A percentile compares a stretch with the other conserved stretches of the same genome.
These are phyloP conservation scores for Mycena rebaudengoi DNA, from an alignment of 768 basidiomycete species.

Conservation along the genomic window DNA sequence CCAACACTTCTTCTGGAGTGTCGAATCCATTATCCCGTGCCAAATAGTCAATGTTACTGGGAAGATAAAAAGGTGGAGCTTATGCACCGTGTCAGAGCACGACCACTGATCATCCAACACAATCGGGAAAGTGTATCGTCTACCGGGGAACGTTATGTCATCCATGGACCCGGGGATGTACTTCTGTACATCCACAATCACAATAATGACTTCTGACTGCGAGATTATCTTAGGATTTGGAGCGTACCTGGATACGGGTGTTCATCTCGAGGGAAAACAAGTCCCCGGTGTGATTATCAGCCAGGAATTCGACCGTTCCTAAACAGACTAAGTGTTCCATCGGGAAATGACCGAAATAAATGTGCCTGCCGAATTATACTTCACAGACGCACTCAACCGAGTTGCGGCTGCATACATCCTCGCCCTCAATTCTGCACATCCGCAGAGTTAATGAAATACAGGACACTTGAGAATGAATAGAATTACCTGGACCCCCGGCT, in stretches of 20 bases:
- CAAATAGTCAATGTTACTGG: conserved; percentile 73
- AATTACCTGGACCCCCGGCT: conserved; percentile 50
- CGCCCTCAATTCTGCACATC: conserved; percentile 52
- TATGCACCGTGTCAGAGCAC: conserved; percentile 65
- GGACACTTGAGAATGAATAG: background rate
- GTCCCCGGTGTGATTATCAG: conserved; percentile 56
- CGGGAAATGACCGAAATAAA: too few relatives aligned
- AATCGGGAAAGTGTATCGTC: conserved; percentile 68
- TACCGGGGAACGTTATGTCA: conserved; percentile 55
- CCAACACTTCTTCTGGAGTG: conserved; percentile 51
- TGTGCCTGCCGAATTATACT: conserved; percentile 71
- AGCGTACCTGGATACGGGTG: conserved; percentile 63
- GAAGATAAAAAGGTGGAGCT: conserved; percentile 67
- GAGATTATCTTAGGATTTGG: conserved; percentile 40
- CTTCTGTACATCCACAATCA: conserved; percentile 48
- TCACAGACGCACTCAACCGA: conserved; percentile 53
- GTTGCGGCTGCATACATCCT: conserved; percentile 64
- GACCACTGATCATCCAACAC: conserved; percentile 68
- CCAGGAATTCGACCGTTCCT: conserved; percentile 75
- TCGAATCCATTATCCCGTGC: conserved; percentile 67
- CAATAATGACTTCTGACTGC: conserved; percentile 52
- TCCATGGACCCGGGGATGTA: conserved; percentile 49
- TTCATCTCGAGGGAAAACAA: conserved; percentile 83
- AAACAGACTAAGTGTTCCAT: too few relatives aligned
- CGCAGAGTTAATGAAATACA: background rate